Evolutionary conservation across 179 eudicot genomes (phyloP), one percentile per base, ranked within the genome.

Genomic region (Carnegiea gigantea): DNA sequence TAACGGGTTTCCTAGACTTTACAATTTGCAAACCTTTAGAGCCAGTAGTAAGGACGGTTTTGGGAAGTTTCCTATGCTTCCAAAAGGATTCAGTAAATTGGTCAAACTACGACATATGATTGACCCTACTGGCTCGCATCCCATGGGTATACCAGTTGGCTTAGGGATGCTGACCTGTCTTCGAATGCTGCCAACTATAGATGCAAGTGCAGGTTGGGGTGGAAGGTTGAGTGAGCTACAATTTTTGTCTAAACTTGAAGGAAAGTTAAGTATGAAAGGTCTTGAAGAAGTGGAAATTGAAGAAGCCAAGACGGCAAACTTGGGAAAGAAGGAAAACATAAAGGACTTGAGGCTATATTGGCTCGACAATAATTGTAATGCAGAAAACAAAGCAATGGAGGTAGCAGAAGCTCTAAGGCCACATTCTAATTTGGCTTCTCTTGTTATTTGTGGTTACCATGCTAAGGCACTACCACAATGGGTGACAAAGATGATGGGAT

Each of bases 331-430:
- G 68, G 14, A 62, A 62, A 62, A 23, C 68, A 62, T 62, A 23
- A 24, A 62, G 5, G 5, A 2, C 3, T 62, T 62, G 14, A 2
- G 9, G 9, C 68, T 62, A 9, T 0, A 2, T 1, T 57, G 44
- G 44, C n/a, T n/a, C n/a, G 44, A 0, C 9, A 0, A 1, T 5
- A 10, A 0, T 51, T 3, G 1, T 4, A 9, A 12, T 0, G 17
- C 20, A 51, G 44, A 40, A 5, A 51, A 0, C 0, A 51, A 17
- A 51, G 1, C 57, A 9, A 51, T 12, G 17, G 18, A 0, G 15
- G 18, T 51, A 51, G 17, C 18, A 57, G 30, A 62, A 62, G 68
- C 68, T n/a, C 21, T 62, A 9, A 14, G 23, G 6, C 68, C 68
- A 21, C 68, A n/a, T 62, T 6, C 28, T 62, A 62, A 23, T 62